Conservation (phyloP, 495 filamentous ascomycete genomes). For the Lophiotrema nucula region DNA sequence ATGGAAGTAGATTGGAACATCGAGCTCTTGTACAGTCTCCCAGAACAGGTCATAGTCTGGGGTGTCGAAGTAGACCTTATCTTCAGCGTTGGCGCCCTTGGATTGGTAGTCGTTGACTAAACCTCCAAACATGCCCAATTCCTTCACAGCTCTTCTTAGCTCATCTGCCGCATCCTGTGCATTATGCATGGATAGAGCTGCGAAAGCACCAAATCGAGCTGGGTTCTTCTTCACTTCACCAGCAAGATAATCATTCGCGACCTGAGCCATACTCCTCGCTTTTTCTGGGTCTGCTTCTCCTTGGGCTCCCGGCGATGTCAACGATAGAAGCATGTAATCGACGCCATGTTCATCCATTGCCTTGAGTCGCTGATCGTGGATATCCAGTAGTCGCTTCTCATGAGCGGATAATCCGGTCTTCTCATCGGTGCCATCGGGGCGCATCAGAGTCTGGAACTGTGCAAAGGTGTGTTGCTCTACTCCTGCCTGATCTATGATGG, state of each 20-base stretch:
- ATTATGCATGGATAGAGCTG: conserved; percentile 29
- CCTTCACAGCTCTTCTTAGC: conserved; percentile 27
- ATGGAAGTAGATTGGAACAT: conserved; percentile 37
- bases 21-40: conserved; percentile 32
- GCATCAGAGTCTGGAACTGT: conserved; percentile 27
- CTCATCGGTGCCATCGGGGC: conserved; percentile 13
- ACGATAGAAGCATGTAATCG: conserved; percentile 29
- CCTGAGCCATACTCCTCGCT: conserved; percentile 25
- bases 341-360: conserved; percentile 32
- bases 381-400: conserved; percentile 27
- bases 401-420: conserved; percentile 20
- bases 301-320: conserved; percentile 29
- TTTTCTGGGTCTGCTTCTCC: conserved; percentile 28
- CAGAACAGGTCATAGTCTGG: conserved; percentile 30
- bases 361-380: conserved; percentile 29
- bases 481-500: conserved; percentile 25
- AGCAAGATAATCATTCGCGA: conserved; percentile 34
- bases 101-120: conserved; percentile 32
- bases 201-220: conserved; percentile 27
- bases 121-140: conserved; percentile 31
- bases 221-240: conserved; percentile 26
- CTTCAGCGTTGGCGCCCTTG: conserved; percentile 16
- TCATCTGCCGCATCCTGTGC: conserved; percentile 27
- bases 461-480: conserved; percentile 26
- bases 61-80: conserved; percentile 27